A percentile compares a stretch with the other conserved stretches of the same genome.
These are phyloP conservation scores for Trametopsis cervina DNA, from an alignment of 768 basidiomycete species.

Conservation along the genomic window DNA sequence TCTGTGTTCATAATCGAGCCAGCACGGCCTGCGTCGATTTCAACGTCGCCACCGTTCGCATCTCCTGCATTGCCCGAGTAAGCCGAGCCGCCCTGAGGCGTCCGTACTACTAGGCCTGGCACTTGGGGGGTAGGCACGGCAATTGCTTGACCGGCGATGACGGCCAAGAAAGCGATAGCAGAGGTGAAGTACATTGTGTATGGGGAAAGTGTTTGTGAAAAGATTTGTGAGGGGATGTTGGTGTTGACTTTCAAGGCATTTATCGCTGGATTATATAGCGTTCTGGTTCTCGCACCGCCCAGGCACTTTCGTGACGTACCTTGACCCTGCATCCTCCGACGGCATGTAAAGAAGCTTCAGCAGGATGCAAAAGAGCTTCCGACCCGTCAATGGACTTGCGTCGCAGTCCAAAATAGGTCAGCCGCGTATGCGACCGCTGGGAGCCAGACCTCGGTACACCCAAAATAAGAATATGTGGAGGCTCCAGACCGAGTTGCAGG, in stretches of 20 bases:
- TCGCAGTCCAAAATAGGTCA: no score
- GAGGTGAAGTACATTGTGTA: neutral
- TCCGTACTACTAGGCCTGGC: neutral
- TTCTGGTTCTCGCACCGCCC: no score
- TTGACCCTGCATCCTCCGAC: no score
- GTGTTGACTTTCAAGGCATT: neutral
- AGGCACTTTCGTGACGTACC: no score
- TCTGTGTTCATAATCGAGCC: slow-evolving; percentile 1
- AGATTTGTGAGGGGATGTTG: neutral
- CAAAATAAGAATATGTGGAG: no score
- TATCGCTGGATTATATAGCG: no score
- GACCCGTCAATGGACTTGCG: no score
- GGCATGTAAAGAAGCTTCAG: no score
- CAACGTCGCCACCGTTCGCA: neutral
- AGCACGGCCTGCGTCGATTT: neutral
- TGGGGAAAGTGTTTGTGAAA: neutral
- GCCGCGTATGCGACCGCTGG: no score
- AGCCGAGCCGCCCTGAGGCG: neutral
- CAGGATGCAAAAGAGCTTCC: no score
- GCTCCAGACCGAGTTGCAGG: no score
- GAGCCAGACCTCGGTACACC: no score
- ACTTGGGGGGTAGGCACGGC: neutral
- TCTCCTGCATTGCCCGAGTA: neutral
- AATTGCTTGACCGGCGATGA: neutral
- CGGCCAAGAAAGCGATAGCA: neutral